phyloP scores from a whole-genome alignment of 257 asterid species.

The Solanum pennellii region DNA sequence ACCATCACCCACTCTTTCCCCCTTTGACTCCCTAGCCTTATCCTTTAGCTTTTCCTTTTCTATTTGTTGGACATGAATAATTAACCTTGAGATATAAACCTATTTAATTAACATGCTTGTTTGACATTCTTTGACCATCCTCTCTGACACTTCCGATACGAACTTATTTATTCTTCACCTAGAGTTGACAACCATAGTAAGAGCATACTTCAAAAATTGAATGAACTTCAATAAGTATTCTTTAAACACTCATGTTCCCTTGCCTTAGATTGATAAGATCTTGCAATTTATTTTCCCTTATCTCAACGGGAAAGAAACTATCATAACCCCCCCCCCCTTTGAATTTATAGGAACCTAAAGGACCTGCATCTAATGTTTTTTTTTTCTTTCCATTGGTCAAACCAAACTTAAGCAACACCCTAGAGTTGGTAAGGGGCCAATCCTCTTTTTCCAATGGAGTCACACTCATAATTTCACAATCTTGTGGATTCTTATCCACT shows the following conservation, averaged over 20 bases:
- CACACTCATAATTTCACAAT: not conserved
- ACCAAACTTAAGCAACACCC: not conserved
- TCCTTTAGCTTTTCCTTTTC: not conserved
- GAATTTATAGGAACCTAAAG: not conserved
- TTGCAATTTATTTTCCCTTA: not conserved
- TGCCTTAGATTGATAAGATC: not conserved
- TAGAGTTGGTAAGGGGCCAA: not conserved
- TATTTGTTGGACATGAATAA: too few relatives aligned
- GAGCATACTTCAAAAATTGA: not conserved
- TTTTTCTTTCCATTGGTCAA: not conserved
- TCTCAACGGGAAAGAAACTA: not conserved
- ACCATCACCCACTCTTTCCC: not conserved
- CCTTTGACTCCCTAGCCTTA: not conserved
- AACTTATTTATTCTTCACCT: not conserved
- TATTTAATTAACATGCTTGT: not conserved
- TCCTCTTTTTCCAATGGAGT: too few relatives aligned
- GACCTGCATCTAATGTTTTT: not conserved
- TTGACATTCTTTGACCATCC: not conserved
- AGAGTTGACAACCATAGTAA: not conserved
- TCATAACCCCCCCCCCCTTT: not conserved
- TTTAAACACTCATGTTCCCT: not conserved
- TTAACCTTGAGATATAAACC: not conserved
- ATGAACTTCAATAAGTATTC: not conserved
- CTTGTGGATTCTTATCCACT: not conserved
- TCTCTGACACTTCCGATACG: not conserved